phyloP scores from a whole-genome alignment of 192 early-diverging fungal genomes.

The Coemansia sp. region DNA sequence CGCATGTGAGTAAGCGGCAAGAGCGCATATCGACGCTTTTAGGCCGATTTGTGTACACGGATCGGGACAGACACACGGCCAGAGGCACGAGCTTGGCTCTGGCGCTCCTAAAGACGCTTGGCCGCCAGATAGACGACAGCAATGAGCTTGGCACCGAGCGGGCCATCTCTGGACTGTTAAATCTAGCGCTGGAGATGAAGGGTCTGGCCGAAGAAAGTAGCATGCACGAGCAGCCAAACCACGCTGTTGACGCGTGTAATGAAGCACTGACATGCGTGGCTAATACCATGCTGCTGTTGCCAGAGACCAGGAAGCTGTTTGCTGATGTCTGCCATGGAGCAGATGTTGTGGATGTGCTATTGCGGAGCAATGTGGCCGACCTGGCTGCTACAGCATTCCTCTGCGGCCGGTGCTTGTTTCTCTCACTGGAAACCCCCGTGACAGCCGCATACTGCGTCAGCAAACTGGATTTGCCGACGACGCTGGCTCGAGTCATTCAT shows the following conservation, averaged over 20 bases:
- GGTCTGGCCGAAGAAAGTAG: not conserved
- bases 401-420: slow-evolving; percentile 38
- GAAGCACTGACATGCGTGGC: slow-evolving; percentile 51
- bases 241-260: slow-evolving; percentile 18
- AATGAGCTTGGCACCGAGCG: slow-evolving; percentile 17
- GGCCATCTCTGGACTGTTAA: slow-evolving; percentile 25
- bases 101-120: slow-evolving; percentile 31
- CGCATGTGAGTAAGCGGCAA: not conserved
- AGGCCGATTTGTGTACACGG: slow-evolving; percentile 37
- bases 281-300: slow-evolving; percentile 44
- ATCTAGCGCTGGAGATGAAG: slow-evolving; percentile 15
- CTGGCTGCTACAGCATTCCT: slow-evolving; percentile 23
- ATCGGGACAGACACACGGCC: slow-evolving; percentile 21
- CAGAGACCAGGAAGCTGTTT: slow-evolving; percentile 15
- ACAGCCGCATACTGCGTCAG: slow-evolving; percentile 18
- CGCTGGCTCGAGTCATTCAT: slow-evolving; percentile 10
- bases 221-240: not conserved
- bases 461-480: slow-evolving; percentile 14
- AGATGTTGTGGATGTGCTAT: not conserved
- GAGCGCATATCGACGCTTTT: slow-evolving; percentile 7
- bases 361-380: not conserved
- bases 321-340: not conserved
- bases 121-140: slow-evolving; percentile 22
- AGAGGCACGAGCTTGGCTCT: slow-evolving; percentile 30
- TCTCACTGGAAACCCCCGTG: slow-evolving; percentile 16